phyloP scores from a whole-genome alignment of 768 basidiomycete species.

The Calvatia gigantea region DNA sequence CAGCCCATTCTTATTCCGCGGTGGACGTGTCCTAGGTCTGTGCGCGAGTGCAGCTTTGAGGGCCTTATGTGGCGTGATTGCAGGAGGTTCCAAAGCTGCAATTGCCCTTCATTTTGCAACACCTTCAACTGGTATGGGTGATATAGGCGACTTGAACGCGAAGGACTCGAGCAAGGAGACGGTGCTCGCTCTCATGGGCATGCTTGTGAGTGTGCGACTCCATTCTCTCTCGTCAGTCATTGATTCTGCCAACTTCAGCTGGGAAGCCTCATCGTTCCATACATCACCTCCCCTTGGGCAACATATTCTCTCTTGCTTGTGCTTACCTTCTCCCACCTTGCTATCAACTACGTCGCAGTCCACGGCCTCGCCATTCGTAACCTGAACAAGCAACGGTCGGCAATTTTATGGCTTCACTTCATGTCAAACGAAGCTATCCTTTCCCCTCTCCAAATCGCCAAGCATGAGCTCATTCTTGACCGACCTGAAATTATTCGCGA shows the following conservation, averaged over 20 bases:
- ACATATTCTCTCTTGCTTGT: constrained; percentile 51
- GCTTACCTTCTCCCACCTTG: constrained; percentile 51
- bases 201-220: constrained; percentile 45
- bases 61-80: constrained; percentile 59
- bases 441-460: constrained; percentile 8
- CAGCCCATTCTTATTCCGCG: constrained; percentile 33
- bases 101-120: constrained; percentile 65
- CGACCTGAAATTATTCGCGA: constrained; percentile 36
- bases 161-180: constrained; percentile 75
- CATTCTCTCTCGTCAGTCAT: not conserved
- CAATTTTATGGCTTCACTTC: constrained; percentile 48
- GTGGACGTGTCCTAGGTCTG: constrained; percentile 43
- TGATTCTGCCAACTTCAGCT: constrained; percentile 34
- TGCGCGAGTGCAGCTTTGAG: constrained; percentile 59
- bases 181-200: constrained; percentile 60
- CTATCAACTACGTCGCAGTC: constrained; percentile 59
- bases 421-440: not conserved
- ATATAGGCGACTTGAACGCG: constrained; percentile 68
- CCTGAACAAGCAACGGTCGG: constrained; percentile 57
- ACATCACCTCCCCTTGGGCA: constrained; percentile 40
- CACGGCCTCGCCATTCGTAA: constrained; percentile 52
- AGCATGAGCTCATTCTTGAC: constrained; percentile 24
- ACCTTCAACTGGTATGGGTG: constrained; percentile 46
- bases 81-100: constrained; percentile 68
- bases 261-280: constrained; percentile 56